Base-by-base conservation (phyloP, 768 basidiomycete genomes). In the Serendipita sp. region DNA sequence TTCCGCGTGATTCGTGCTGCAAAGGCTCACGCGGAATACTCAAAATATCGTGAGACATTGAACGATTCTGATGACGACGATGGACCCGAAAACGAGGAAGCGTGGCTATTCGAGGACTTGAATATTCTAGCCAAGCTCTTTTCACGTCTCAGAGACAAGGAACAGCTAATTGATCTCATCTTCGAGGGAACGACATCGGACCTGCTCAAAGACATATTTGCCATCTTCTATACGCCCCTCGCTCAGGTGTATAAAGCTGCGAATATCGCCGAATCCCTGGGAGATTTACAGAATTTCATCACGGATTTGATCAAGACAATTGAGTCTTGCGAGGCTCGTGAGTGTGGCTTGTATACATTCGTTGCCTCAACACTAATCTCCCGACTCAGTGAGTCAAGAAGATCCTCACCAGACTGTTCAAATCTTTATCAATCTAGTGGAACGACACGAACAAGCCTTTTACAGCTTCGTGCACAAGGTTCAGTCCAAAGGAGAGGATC, bases 381-480 rank as follows among this genome's bases (percentile, higher is more conserved):
- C 47, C 45, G 30, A 35, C 28, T 48, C 69, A 95, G 92, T 89
- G 64, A 84, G 82, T 68, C 87, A 88, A 72, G 85, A 86, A 64
- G 88, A 97, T 67, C 89, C 96, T 0, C 82, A 83, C 53, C 76
- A 78, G 41, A 95, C 92, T 3, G 96, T 98, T 3, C 89, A 95
- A 72, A 83, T 84, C 1, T 98, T 98, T 72, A 92, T 98, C 68
- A 84, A 92, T 72, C 84, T 99, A 28, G 87, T 99, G 37, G 83
- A 88, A 70, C 83, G 96, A 13, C 96, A 99, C 73, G 93, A 98
- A 70, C 91, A 94, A 71, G 76, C 92, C 0, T 98, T 98, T 77
- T 99, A 99, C 78, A 79, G 80, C 65, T 99, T 99, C 72, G 94
- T 99, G 32, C 92, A 99, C 81, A 96, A 95, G 69, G 96, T 99